Evolutionary conservation across 2,329 filamentous ascomycete genomes (phyloP), one percentile per base, ranked within the genome.

Genomic region (Emergomyces pasteurianus): DNA sequence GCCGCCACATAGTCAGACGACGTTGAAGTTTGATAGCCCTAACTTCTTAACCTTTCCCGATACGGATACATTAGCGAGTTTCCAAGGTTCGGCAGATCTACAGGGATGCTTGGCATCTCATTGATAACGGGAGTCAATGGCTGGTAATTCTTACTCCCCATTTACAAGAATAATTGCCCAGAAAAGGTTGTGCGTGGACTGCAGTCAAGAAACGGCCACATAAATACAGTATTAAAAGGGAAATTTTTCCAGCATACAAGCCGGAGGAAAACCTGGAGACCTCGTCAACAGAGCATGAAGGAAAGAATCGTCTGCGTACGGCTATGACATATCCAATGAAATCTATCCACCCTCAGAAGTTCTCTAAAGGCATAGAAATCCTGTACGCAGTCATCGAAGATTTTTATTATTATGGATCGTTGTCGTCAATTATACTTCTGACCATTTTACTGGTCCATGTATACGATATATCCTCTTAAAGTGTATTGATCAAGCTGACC

Each of bases 271-370:
- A 18, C 6, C 50, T 1, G 4, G 26, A 34, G 34, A 36, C 50
- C 26, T 26, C 28, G 23, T 63, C 36, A 58, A 60, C 18, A 55
- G 55, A n/a, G 60, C 69, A 18, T 85, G 82, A 82, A 85, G 83
- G 83, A 84, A 84, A 65, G 81, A 85, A 68, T 79, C 77, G 58
- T 77, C 80, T 10, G 80, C 85, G 26, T 86, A 86, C 2, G 79
- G 79, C 14, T 81, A 81, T 62, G 79, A 81, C 57, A 80, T 80
- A 42, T 62, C 65, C 42, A 74, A 77, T 60, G 72, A 74, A 61
- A 78, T 79, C 60, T 75, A 79, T 61, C 75, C 75, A 0, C 68
- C 70, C n/a, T n/a, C n/a, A n/a, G n/a, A n/a, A n/a, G n/a, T n/a
- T n/a, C n/a, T n/a, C n/a, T n/a, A n/a, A n/a, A n/a, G n/a, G n/a